A percentile compares a stretch with the other conserved stretches of the same genome.
phyloP scores from a whole-genome alignment of 352 stramenopile genomes.

The Phytophthora rubi region DNA sequence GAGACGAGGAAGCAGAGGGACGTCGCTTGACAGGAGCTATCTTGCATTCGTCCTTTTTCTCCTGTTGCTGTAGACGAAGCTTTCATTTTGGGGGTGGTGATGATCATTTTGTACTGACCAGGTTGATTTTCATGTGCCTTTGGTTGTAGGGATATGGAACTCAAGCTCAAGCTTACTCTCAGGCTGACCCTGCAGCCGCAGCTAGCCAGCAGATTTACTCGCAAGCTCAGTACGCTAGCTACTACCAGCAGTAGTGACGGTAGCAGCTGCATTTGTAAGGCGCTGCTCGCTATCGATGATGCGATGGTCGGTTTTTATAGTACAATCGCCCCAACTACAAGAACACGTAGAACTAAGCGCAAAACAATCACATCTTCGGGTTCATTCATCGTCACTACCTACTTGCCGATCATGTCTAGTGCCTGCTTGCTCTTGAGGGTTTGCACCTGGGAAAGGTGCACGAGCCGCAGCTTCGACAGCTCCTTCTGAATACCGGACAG shows the following conservation, averaged over 20 bases:
- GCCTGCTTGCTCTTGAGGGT: conserved; percentile 88
- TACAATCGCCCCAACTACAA: not conserved
- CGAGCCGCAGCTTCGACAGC: conserved; percentile 82
- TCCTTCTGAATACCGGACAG: conserved; percentile 85
- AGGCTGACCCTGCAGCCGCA: conserved; percentile 39
- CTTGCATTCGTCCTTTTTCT: conserved; percentile 39
- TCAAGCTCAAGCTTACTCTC: conserved; percentile 53
- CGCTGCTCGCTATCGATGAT: not conserved
- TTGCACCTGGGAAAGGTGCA: conserved; percentile 86
- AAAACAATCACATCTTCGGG: conserved; percentile 8
- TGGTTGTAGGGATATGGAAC: conserved; percentile 59
- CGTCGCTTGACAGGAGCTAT: conserved; percentile 34
- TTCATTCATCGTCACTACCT: conserved; percentile 20
- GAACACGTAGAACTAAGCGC: conserved; percentile 11
- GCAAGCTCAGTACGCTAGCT: conserved; percentile 69
- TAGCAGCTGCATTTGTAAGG: not conserved
- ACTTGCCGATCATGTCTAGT: conserved; percentile 76
- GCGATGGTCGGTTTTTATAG: not conserved
- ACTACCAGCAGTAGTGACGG: conserved; percentile 65
- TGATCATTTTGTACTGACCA: conserved; percentile 21
- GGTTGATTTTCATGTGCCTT: conserved; percentile 17
- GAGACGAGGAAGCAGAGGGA: conserved; percentile 33
- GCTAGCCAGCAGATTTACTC: conserved; percentile 47
- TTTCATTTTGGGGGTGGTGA: conserved; percentile 25
- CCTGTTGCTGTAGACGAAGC: conserved; percentile 8